These are phyloP conservation scores for Globisporangium spinosum DNA, from an alignment of 352 stramenopile genomes.

Conservation along the genomic window DNA sequence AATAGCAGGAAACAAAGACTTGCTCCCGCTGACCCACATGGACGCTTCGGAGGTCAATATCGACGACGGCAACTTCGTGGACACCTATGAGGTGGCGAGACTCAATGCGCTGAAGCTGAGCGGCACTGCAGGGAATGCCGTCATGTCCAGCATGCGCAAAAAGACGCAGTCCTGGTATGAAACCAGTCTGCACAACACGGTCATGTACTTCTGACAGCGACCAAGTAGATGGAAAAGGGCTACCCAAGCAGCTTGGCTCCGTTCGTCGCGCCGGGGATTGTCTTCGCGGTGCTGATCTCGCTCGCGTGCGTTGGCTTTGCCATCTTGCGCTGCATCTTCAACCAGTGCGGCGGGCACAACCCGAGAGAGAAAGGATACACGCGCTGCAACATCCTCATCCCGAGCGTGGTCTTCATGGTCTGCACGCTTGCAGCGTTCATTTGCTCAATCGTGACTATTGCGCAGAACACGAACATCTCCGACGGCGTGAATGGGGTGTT, in stretches of 20 bases:
- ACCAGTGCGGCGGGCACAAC: conserved; percentile 72
- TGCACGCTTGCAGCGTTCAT: conserved; percentile 78
- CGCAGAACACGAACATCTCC: conserved; percentile 81
- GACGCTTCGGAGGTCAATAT: conserved; percentile 53
- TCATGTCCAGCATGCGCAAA: conserved; percentile 69
- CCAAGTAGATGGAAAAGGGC: conserved; percentile 58
- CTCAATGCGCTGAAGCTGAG: conserved; percentile 67
- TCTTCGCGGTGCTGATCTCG: conserved; percentile 63
- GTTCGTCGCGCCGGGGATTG: conserved; percentile 68
- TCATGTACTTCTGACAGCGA: conserved; percentile 71
- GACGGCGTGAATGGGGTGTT: conserved; percentile 57
- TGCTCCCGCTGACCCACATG: conserved; percentile 55
- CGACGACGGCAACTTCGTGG: conserved; percentile 47
- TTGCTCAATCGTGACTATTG: conserved; percentile 67
- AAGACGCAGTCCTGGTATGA: conserved; percentile 70
- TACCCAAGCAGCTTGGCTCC: conserved; percentile 67
- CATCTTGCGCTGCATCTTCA: conserved; percentile 74
- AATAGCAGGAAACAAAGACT: conserved; percentile 48
- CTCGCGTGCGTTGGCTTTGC: conserved; percentile 58
- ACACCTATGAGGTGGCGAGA: conserved; percentile 68
- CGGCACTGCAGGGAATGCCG: conserved; percentile 46
- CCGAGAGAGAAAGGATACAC: conserved; percentile 75
- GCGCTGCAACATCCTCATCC: conserved; percentile 71
- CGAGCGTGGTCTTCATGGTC: conserved; percentile 52
- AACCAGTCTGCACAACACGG: conserved; percentile 52